Base-by-base conservation (phyloP, 2,329 filamentous ascomycete species). In the Parafenestella ontariensis region DNA sequence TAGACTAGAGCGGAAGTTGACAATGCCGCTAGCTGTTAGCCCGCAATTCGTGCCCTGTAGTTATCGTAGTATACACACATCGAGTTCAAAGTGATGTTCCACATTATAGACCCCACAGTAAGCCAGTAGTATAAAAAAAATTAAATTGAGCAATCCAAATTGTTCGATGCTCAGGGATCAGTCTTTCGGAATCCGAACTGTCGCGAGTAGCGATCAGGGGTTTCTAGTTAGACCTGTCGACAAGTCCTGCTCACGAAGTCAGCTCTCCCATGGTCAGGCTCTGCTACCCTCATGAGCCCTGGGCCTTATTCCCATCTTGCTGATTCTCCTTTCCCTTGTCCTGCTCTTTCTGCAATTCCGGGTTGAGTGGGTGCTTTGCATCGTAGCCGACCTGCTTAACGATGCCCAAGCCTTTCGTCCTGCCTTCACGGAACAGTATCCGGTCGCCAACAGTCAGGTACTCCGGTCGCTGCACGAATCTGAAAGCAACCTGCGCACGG, bases 341-440 rank as follows among this genome's bases (percentile, higher is more conserved):
- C 52, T 56, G 52, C 41, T 65, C 61, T 31, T 70, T 69, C 37
- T 59, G 53, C 40, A 65, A 46, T 20, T 73, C 71, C 0, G 66
- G 69, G 44, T 72, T 71, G 10, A 83, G 65, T 3, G 81, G 80
- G 40, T 81, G 76, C 39, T 72, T 74, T 0, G 87, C 82, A 73
- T 98, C 92, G 74, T 98, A 99, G 2, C 92, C 92, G 0, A 98
- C 84, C 34, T 87, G 85, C 75, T 96, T 97, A 45, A 99, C 92
- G 59, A 99, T 97, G 0, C 95, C 95, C 0, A 99, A 79, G 0
- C 95, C 95, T 80, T 98, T 98, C 0, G 95, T 99, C 57, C 92
- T 85, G 0, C 95, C 95, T 78, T 99, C 95, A 37, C 95, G 85
- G 81, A 99, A 99, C 17, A 99, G 79, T 28, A 99, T 85, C 20